These are phyloP conservation scores for Aureobasidium sp. DNA, from an alignment of 2,329 filamentous ascomycete genomes.

Conservation along the genomic window DNA sequence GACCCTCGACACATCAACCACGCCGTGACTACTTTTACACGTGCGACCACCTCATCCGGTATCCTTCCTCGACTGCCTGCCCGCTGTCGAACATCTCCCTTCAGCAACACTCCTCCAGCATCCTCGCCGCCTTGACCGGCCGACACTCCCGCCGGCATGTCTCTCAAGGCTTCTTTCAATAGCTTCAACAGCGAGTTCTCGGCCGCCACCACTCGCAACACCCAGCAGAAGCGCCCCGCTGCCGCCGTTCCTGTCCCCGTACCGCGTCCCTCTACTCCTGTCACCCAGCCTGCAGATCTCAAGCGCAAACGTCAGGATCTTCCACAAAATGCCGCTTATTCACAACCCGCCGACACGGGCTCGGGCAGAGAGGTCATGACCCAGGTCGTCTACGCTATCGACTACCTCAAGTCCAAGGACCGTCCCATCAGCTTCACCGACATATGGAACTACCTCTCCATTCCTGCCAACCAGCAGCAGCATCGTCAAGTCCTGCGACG, in stretches of 20 bases:
- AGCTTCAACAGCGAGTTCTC: conserved; percentile 25
- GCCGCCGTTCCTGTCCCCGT: background rate
- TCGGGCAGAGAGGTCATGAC: conserved; percentile 76
- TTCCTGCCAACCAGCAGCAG: conserved; percentile 41
- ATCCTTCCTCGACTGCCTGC: background rate
- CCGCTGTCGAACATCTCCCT: background rate
- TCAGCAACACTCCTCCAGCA: background rate
- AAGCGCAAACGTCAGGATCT: conserved; percentile 54
- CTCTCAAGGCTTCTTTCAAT: conserved; percentile 23
- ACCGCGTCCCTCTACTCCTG: conserved; percentile 4
- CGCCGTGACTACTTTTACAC: background rate
- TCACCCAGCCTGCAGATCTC: conserved; percentile 31
- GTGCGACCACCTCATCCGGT: background rate
- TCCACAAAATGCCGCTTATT: conserved; percentile 52
- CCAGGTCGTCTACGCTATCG: conserved; percentile 78
- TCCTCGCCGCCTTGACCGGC: background rate
- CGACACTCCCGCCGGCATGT: conserved; percentile 20
- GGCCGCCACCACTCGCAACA: conserved; percentile 24
- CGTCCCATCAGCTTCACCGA: conserved; percentile 63
- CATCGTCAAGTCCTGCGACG: conserved; percentile 55
- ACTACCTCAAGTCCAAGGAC: conserved; percentile 67
- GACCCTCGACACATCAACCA: background rate
- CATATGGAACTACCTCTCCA: conserved; percentile 71
- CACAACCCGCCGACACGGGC: conserved; percentile 67
- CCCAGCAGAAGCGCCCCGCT: conserved; percentile 8